Base-by-base conservation (phyloP, 2,329 filamentous ascomycete genomes). In the Purpureocillium lavendulum region DNA sequence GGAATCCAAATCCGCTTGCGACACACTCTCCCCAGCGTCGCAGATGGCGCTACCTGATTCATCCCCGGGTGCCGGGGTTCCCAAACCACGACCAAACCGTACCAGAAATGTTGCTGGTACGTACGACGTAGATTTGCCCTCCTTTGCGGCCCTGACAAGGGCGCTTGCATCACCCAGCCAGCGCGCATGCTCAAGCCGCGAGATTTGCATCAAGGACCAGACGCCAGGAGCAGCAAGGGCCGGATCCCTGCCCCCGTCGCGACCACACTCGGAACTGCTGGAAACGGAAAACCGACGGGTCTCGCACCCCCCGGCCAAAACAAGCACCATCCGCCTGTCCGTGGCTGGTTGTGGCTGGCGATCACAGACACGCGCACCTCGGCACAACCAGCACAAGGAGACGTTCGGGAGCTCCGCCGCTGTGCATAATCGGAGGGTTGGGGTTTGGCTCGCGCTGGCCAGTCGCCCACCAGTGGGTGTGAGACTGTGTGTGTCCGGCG, bases 1-100 rank as follows among this genome's bases (percentile, higher is more conserved):
- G 49, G 49, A 41, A 51, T 40, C 36, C 44, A 46, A 35, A 44
- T 45, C 49, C 47, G 47, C 36, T 43, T 38, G 40, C 42, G 34
- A 46, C 34, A 39, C 33, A 10, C 21, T 26, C 21, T 26, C 21
- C 30, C 33, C 39, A 26, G 33, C 35, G 35, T 21, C 41, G 28
- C 30, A 26, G 33, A 28, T 34, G 36, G 16, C 29, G 33, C 33
- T 40, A 33, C 38, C n/a, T 31, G 17, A 30, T 36, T 26, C 21
- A 32, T 33, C 36, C 11, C 31, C 40, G 30, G 36, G 31, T 28
- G 21, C 40, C 21, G 35, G 14, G n/a, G 30, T 26, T 5, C 21
- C 21, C 21, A 26, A 10, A 26, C 21, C 5, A 26, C 21, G 21
- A 26, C 21, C 21, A 26, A 26, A 26, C 21, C 6, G 21, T 6